Base-by-base conservation (phyloP, 805 yeast species). In the Pichia nanzhaoensis region DNA sequence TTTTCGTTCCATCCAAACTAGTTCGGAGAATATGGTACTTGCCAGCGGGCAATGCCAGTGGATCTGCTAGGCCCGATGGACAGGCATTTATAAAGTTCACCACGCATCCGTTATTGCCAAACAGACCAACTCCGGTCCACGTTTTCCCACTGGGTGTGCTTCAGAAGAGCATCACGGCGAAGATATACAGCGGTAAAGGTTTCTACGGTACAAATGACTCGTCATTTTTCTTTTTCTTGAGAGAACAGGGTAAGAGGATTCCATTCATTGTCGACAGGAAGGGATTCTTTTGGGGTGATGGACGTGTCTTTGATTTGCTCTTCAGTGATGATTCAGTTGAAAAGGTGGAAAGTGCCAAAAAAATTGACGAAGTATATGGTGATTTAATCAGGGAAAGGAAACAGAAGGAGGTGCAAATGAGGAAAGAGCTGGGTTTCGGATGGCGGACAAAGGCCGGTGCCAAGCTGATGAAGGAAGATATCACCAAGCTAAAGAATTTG, bases 201-300 rank as follows among this genome's bases (percentile, higher is more conserved):
- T 82, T 84, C 56, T 87, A 87, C 58, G 95, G 95, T 0, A 85
- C 95, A 1, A 74, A 84, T 21, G 89, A 84, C 61, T 75, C 79
- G 39, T 73, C 84, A 42, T 86, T 86, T 61, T 80, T 83, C 70
- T 82, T 85, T 57, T 75, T 83, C 39, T 62, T 87, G 52, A 79
- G 77, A 60, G 91, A 85, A 55, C 63, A 67, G 19, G 73, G 74
- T 18, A 63, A 58, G 34, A 64, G 68, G 47, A 68, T 76, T 34
- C 87, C 85, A 20, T 86, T 90, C 87, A 66, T 83, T 16, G 83
- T 85, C 17, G 95, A 87, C 59, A 71, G 95, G 52, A 81, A 79
- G 55, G 95, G 95, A 12, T 87, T 88, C 70, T 87, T 84, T 66
- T 87, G 95, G 95, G 90, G 93, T 30, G 95, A 87, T 61, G 95